Percentiles rank a stretch among this genome's conserved stretches.
Conservation (phyloP, 2,329 filamentous ascomycete species). For the Akanthomyces uredinophilus region DNA sequence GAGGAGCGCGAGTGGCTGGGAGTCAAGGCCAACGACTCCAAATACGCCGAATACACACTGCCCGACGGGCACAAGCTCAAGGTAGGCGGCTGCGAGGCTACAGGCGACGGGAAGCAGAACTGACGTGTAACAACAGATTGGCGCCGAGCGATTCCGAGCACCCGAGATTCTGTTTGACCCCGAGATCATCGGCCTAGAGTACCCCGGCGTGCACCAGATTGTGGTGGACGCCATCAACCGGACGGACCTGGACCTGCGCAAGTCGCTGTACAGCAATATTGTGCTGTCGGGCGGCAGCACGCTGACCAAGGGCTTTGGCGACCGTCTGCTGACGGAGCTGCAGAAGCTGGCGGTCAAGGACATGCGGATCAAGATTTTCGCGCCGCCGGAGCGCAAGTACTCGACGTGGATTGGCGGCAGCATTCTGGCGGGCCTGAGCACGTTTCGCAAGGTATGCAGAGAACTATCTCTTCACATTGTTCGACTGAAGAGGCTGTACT, state of each 20-base stretch:
- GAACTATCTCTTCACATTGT: too few species aligned
- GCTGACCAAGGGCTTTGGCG: conserved; percentile 93
- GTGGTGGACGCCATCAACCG: conserved; percentile 93
- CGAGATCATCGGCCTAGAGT: conserved; percentile 93
- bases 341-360: conserved; percentile 94
- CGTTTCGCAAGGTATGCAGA: conserved; percentile 82
- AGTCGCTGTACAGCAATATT: conserved; percentile 92
- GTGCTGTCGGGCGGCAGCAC: conserved; percentile 95
- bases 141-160: conserved; percentile 88
- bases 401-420: conserved; percentile 99
- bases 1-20: conserved; percentile 96
- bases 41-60: conserved; percentile 79
- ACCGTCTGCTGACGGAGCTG: conserved; percentile 85
- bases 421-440: conserved; percentile 93
- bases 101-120: not conserved
- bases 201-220: conserved; percentile 95
- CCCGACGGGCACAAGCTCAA: conserved; percentile 93
- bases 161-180: conserved; percentile 97
- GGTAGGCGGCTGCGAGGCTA: conserved; percentile 40
- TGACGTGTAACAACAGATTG: conserved; percentile 53
- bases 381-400: conserved; percentile 94
- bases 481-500: not conserved
- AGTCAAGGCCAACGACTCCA: conserved; percentile 69
- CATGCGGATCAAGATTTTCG: conserved; percentile 99
- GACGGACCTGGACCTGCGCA: conserved; percentile 92